Evolutionary conservation across 176 grass and related monocot genomes (phyloP).

Genomic region (Eremochloa ophiuroides): DNA sequence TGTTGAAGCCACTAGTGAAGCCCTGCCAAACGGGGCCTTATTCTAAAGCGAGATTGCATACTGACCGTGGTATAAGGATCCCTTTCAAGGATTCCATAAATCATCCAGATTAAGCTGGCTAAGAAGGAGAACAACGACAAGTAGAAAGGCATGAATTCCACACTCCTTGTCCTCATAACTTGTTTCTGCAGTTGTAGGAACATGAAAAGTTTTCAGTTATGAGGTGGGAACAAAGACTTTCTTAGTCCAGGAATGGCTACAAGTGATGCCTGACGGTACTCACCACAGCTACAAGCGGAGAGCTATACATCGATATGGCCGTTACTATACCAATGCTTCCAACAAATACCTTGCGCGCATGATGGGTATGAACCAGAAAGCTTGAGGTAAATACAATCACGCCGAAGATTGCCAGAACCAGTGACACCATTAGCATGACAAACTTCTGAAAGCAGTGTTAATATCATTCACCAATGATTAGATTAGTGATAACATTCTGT

Average conservation of each 20-base stretch:
- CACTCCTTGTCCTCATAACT: background rate
- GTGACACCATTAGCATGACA: slow-evolving; percentile 34
- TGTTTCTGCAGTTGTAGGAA: slow-evolving; percentile 2
- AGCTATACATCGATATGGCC: slow-evolving; percentile 68
- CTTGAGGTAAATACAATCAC: slow-evolving; percentile 40
- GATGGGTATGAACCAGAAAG: slow-evolving; percentile 42
- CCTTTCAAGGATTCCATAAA: slow-evolving; percentile 4
- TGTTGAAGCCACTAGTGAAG: no score
- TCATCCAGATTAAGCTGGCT: background rate
- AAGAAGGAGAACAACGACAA: slow-evolving; percentile 15
- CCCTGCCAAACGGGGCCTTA: background rate
- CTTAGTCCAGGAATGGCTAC: background rate
- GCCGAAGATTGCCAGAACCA: slow-evolving; percentile 33
- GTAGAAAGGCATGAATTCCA: slow-evolving; percentile 20
- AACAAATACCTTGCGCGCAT: slow-evolving; percentile 55
- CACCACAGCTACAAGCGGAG: slow-evolving; percentile 11
- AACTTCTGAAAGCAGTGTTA: slow-evolving; percentile 41
- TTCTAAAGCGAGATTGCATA: background rate
- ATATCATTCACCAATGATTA: background rate
- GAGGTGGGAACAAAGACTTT: background rate
- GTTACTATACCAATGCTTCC: slow-evolving; percentile 56
- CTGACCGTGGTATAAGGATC: slow-evolving; percentile 12
- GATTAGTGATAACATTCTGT: background rate
- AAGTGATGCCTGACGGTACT: background rate
- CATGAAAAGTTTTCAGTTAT: background rate